Percentiles rank a stretch among this genome's conserved stretches.
phyloP scores from a whole-genome alignment of 306 rosid species.

The Lathyrus aphaca region DNA sequence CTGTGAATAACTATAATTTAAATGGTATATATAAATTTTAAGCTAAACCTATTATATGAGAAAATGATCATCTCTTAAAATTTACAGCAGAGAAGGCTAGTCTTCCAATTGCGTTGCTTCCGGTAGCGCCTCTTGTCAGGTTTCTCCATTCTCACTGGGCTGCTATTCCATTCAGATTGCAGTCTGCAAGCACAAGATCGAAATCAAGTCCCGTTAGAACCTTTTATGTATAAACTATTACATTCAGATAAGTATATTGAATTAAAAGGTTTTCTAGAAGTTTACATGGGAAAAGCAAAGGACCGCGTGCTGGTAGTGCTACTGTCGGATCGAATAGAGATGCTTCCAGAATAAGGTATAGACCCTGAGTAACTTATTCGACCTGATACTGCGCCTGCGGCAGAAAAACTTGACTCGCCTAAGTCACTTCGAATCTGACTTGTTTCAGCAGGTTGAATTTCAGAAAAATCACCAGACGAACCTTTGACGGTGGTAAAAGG shows the following conservation, averaged over 20 bases:
- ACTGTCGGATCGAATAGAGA: slow-evolving; percentile 93
- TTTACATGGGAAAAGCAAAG: slow-evolving; percentile 88
- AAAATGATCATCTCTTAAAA: slow-evolving; percentile 53
- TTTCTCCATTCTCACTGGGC: slow-evolving; percentile 90
- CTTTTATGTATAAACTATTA: background rate
- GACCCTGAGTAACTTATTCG: slow-evolving; percentile 64
- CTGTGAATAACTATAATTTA: slow-evolving; percentile 39
- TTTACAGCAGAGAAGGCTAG: slow-evolving; percentile 83
- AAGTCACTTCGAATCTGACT: slow-evolving; percentile 42
- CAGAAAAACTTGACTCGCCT: slow-evolving; percentile 67
- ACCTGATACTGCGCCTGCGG: slow-evolving; percentile 48
- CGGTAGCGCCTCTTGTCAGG: slow-evolving; percentile 56
- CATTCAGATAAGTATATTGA: slow-evolving; percentile 2
- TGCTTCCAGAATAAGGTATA: slow-evolving; percentile 75
- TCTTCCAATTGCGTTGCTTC: slow-evolving; percentile 69
- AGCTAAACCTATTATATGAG: slow-evolving; percentile 48
- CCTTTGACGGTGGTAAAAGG: background rate
- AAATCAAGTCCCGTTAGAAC: background rate
- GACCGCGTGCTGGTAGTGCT: slow-evolving; percentile 96
- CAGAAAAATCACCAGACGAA: background rate
- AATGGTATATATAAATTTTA: slow-evolving; percentile 40
- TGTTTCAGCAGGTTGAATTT: slow-evolving; percentile 26
- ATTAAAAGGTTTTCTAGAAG: slow-evolving; percentile 17
- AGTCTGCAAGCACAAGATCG: slow-evolving; percentile 56
- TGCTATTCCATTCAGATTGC: slow-evolving; percentile 80